Base-by-base conservation (phyloP, 1,139 yeast species). In the Diutina mesorugosa region DNA sequence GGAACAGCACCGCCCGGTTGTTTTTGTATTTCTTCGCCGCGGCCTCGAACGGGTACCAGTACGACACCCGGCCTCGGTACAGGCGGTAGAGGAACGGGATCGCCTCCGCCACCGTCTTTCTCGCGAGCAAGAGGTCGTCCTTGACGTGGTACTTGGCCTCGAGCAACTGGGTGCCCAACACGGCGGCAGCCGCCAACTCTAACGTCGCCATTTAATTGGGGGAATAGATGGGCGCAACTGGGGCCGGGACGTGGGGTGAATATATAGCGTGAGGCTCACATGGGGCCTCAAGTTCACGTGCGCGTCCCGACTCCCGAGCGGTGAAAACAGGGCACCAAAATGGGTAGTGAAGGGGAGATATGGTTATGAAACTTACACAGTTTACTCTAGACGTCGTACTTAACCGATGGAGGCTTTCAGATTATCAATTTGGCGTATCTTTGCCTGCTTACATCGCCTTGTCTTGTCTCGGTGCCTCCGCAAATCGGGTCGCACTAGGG, bases 41-140 rank as follows among this genome's bases (percentile, higher is more conserved):
- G 48, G 71, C 64, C 62, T 84, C 90, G 62, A 87, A 83, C 32
- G 71, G 63, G 65, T 85, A 84, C 90, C 91, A 87, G 64, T 76
- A 81, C 64, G 84, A 84, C 57, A 84, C 82, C 60, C 72, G 74
- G 18, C 80, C 81, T 51, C 76, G 67, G 55, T 70, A 66, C 52
- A 77, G 71, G 51, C 71, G 68, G 66, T 73, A 69, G 18, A 77
- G 64, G 62, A 77, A 84, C 1, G 77, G 76, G 8, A 76, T n/a
- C 14, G 53, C 53, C 2, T 45, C 56, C 26, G 32, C 69, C 12
- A 78, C 58, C 32, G 80, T 74, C 57, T 73, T 74, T 18, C 77
- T 77, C 12, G 71, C 70, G 46, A 84, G 71, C 48, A 74, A 66
- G 56, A 79, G 63, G 67, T 85, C 90, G 52, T 84, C 87, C 47